Conservation (phyloP, 2,329 filamentous ascomycete species). For the Penicillium sp. region DNA sequence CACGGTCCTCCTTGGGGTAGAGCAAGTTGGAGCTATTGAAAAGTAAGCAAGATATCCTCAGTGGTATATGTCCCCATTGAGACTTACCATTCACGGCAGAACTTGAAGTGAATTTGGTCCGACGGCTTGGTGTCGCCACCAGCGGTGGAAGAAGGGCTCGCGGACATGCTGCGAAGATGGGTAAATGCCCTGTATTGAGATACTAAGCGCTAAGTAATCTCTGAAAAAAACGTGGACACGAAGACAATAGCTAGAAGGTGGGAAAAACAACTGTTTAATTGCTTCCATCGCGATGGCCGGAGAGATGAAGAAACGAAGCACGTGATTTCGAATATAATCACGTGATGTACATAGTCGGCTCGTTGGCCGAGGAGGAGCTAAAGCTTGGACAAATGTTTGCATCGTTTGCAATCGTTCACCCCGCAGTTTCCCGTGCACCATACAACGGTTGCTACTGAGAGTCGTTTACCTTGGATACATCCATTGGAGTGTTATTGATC, state of each 20-base stretch:
- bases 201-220: neutral
- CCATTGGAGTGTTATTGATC: neutral
- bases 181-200: no score
- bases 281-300: neutral
- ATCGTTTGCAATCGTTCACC: conserved; percentile 12
- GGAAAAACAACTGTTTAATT: neutral
- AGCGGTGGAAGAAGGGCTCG: conserved; percentile 37
- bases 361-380: neutral
- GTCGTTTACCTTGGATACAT: neutral
- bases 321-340: neutral
- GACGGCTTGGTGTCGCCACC: conserved; percentile 32
- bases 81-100: conserved; percentile 85
- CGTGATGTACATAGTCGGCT: neutral
- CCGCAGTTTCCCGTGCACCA: conserved; percentile 23
- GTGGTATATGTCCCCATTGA: no score
- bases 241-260: neutral
- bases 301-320: neutral
- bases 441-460: neutral
- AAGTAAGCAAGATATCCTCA: conserved; percentile 17
- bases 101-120: conserved; percentile 89
- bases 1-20: conserved; percentile 88
- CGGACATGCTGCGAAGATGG: conserved; percentile 26
- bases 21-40: conserved; percentile 75
- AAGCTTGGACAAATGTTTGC: conserved; percentile 7
- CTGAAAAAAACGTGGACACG: neutral